Evolutionary conservation across 2,329 filamentous ascomycete genomes (phyloP), one percentile per base, ranked within the genome.

Genomic region (Rhinocladiella similis): DNA sequence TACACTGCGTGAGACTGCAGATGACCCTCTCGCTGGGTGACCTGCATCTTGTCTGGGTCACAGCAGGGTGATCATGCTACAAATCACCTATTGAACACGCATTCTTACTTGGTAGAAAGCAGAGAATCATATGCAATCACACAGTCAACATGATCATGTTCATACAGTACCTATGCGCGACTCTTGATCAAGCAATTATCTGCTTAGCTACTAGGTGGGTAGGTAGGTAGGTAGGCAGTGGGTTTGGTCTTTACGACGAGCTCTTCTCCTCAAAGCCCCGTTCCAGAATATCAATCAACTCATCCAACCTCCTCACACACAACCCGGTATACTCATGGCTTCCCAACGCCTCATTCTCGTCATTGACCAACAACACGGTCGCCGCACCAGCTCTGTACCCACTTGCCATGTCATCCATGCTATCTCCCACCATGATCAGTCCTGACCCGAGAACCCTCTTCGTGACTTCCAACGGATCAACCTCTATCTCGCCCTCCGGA

Each of bases 371-470:
- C 69, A 97, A 69, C n/a, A 97, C 91, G 0, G 94, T 97, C 33
- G 91, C 89, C 1, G 92, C 90, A 1, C 93, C 93, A 0, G 93
- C 93, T 50, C 79, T 80, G 57, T 87, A 83, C 0, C 94, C 93
- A 1, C 93, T 91, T 6, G 87, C 89, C 84, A 97, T 95, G 70
- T 99, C 94, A 70, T 97, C 94, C 53, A 96, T 84, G 14, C 87
- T 91, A 69, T 93, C 89, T 3, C 89, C 89, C 19, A 80, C 77
- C 77, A 66, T 50, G 50, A 59, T 47, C 27, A 61, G 47, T 9
- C 53, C 53, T 13, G 58, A 52, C 13, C 64, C 63, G 25, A 60
- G 46, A 33, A 54, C 45, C 27, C 29, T 42, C 41, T 55, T 94
- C 50, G 75, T 75, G 3, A 97, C 80, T 2, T 58, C 56, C 54